phyloP scores from a whole-genome alignment of 2,329 filamentous ascomycete species.

The Stagonosporopsis rhizophila region DNA sequence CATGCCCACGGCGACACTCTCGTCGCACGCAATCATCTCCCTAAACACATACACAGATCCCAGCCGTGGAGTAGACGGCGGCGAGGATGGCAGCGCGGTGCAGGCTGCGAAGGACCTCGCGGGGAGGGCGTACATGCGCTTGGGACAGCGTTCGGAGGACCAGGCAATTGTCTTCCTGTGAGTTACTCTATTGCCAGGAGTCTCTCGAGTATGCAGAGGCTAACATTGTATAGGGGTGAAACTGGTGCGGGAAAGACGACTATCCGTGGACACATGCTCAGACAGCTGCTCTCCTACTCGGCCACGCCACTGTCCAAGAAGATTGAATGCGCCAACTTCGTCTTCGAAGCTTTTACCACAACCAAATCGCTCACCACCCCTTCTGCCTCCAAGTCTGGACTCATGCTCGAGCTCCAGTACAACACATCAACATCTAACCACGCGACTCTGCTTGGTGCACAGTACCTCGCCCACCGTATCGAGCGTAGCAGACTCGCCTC shows the following conservation, averaged over 20 bases:
- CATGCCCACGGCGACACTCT: constrained; percentile 84
- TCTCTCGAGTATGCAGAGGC: background rate
- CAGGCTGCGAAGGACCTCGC: constrained; percentile 93
- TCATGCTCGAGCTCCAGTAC: constrained; percentile 97
- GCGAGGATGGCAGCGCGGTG: constrained; percentile 89
- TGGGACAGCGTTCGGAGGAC: constrained; percentile 90
- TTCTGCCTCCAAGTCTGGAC: constrained; percentile 91
- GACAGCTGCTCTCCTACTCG: constrained; percentile 84
- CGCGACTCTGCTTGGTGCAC: constrained; percentile 89
- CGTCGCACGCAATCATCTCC: constrained; percentile 88
- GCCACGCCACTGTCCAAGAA: constrained; percentile 93
- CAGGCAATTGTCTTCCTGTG: constrained; percentile 93
- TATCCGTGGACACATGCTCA: constrained; percentile 84
- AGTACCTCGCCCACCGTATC: constrained; percentile 89
- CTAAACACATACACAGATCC: constrained; percentile 95
- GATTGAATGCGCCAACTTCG: constrained; percentile 88
- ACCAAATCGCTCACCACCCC: constrained; percentile 97
- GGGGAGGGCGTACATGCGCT: constrained; percentile 79
- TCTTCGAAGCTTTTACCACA: constrained; percentile 95
- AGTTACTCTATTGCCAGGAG: constrained; percentile 49
- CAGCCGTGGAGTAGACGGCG: constrained; percentile 85
- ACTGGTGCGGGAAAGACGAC: constrained; percentile 97
- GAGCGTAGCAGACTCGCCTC: constrained; percentile 90
- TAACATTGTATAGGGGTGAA: constrained; percentile 72
- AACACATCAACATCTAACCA: constrained; percentile 85